phyloP scores from a whole-genome alignment of 768 basidiomycete species.

The Chalciporus chontae region DNA sequence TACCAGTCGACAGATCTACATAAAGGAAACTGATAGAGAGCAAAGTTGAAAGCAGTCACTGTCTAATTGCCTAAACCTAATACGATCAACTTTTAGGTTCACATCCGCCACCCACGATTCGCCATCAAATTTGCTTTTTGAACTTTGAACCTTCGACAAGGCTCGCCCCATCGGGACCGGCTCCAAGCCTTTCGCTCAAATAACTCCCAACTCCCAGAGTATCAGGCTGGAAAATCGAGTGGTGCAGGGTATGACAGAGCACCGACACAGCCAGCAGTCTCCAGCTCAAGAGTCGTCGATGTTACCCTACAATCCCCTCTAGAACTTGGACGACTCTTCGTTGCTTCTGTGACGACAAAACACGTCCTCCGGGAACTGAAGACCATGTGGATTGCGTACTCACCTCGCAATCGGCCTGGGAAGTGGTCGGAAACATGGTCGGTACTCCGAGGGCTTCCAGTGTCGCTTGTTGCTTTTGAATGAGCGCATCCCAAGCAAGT shows the following conservation, averaged over 20 bases:
- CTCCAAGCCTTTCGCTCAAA: too few species aligned
- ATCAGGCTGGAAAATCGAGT: neutral
- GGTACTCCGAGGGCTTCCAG: constrained; percentile 64
- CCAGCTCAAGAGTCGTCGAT: neutral
- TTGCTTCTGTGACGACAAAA: constrained; percentile 49
- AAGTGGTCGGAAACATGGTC: constrained; percentile 60
- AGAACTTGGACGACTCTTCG: constrained; percentile 67
- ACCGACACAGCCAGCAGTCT: neutral
- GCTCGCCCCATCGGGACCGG: neutral
- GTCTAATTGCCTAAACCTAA: neutral
- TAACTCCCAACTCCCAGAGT: neutral
- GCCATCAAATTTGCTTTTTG: neutral
- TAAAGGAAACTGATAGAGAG: neutral
- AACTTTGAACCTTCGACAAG: neutral
- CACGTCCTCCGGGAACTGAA: neutral
- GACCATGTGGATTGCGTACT: constrained; percentile 12
- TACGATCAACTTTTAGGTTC: neutral
- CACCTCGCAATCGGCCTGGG: constrained; percentile 55
- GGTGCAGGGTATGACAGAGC: neutral
- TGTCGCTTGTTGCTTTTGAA: constrained; percentile 63
- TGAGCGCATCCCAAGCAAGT: constrained; percentile 74
- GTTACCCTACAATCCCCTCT: constrained; percentile 45
- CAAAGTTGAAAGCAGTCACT: neutral
- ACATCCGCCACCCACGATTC: neutral
- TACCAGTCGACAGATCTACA: neutral